Percentiles rank a stretch among this genome's conserved stretches.
Evolutionary conservation across 1,284 basidiomycete species (phyloP).

Genomic region (Heliocybe sulcata): DNA sequence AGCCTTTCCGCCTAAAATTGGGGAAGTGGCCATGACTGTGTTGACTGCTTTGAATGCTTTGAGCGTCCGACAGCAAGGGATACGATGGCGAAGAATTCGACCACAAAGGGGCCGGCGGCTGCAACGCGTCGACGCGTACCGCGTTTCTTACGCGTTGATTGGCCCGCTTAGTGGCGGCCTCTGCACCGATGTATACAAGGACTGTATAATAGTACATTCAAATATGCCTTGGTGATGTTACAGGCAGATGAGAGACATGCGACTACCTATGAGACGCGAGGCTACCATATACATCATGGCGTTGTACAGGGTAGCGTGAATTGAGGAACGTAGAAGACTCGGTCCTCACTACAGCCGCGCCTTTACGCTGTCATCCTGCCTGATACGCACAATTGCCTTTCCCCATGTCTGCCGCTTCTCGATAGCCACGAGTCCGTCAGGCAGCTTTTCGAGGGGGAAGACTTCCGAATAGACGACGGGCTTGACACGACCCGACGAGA

Average conservation of each 20-base stretch:
- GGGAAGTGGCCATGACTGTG: background rate
- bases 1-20: background rate
- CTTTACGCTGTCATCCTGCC: conserved; percentile 28
- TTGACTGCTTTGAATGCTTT: no score
- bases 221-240: background rate
- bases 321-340: no score
- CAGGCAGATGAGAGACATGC: no score
- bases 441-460: conserved; percentile 54
- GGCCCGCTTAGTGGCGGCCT: conserved; percentile 3
- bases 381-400: conserved; percentile 74
- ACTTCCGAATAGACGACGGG: conserved; percentile 72
- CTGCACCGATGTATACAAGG: background rate
- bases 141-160: background rate
- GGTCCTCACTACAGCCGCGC: conserved; percentile 23
- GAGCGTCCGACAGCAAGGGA: no score
- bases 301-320: no score
- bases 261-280: no score
- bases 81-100: conserved; percentile 8
- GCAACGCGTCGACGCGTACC: background rate
- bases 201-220: background rate
- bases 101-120: conserved; percentile 3
- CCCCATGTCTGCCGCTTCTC: conserved; percentile 89
- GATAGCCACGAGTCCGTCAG: conserved; percentile 65
- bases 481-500: conserved; percentile 57
- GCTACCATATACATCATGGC: no score